Percentiles rank a stretch among this genome's conserved stretches.
These are phyloP conservation scores for Apium graveolens DNA, from an alignment of 129 eudicot species.

Conservation along the genomic window DNA sequence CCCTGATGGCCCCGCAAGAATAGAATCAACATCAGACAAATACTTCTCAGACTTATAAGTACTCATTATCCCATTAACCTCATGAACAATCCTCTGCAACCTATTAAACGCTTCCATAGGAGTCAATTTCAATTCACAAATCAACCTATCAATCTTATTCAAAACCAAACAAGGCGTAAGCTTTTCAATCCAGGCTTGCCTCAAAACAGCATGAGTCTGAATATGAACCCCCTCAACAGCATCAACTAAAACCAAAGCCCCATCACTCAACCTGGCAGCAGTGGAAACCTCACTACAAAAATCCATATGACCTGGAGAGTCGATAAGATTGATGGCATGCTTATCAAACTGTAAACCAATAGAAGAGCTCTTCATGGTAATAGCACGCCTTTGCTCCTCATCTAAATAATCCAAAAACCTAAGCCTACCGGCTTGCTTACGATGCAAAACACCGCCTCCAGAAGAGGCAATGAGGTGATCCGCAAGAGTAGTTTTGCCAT, in stretches of 20 bases:
- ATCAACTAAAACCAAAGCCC: constrained; percentile 90
- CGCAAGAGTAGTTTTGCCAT: constrained; percentile 93
- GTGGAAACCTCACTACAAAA: constrained; percentile 96
- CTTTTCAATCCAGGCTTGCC: constrained; percentile 98
- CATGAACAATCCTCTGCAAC: constrained; percentile 74
- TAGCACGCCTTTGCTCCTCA: constrained; percentile 92
- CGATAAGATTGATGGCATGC: constrained; percentile 60
- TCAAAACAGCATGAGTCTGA: constrained; percentile 92
- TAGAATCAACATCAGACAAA: constrained; percentile 88
- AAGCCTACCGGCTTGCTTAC: constrained; percentile 87
- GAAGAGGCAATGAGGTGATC: constrained; percentile 80
- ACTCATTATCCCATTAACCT: constrained; percentile 85
- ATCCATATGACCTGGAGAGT: constrained; percentile 98
- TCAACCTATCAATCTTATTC: constrained; percentile 93
- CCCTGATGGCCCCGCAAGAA: constrained; percentile 54
- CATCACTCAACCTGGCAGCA: constrained; percentile 94
- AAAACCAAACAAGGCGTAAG: constrained; percentile 76
- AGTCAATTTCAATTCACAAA: constrained; percentile 67
- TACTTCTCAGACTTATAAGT: constrained; percentile 79
- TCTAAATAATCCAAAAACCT: constrained; percentile 86
- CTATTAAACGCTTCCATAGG: constrained; percentile 84
- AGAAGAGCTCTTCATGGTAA: constrained; percentile 94
- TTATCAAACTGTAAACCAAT: constrained; percentile 49
- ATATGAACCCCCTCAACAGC: constrained; percentile 97
- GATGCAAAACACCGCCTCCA: constrained; percentile 88